Evolutionary conservation across 2,329 filamentous ascomycete genomes (phyloP), one percentile per base, ranked within the genome.

Genomic region (Colletotrichum viniferum): DNA sequence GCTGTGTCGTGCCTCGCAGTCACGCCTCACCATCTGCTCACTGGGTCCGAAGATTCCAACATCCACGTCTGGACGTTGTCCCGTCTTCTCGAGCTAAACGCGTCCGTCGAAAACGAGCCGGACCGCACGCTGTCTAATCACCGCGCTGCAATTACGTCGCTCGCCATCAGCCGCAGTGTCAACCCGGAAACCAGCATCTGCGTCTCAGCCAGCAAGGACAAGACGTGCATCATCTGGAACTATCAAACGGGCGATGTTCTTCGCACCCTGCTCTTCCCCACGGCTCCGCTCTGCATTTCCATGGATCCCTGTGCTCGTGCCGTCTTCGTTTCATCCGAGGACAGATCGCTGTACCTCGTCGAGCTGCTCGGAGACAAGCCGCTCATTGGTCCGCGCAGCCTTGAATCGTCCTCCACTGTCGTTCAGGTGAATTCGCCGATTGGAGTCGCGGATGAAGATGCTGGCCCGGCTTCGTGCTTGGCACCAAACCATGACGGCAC

Each of bases 141-240:
- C 82, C 91, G 94, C 38, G 93, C 91, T 77, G 94, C 90, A 82
- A 92, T 96, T 83, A 96, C 91, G 76, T 91, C 89, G 67, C 82
- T 94, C 21, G 85, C 84, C 7, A 85, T 90, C 58, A 93, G 94
- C 21, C 92, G 94, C 80, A 93, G 94, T 81, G 87, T 89, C 75
- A 93, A 92, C 82, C 82, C 86, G 18, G 91, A 92, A 79, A 94
- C 94, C 74, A 96, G 95, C 83, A 92, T 98, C 76, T 96, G 94
- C 74, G 90, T 98, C 24, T 97, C 96, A 4, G 92, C 93, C 8
- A 95, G 95, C 78, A 92, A 91, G 79, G 97, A 98, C 85, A 96
- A 95, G 84, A 97, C 95, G 9, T 95, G 95, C 79, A 93, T 98
- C 80, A 89, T 98, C 76, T 99, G 97, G 97, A 96, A 98, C 85